These are phyloP conservation scores for Knufia fluminis DNA, from an alignment of 2,329 filamentous ascomycete species.

Conservation along the genomic window DNA sequence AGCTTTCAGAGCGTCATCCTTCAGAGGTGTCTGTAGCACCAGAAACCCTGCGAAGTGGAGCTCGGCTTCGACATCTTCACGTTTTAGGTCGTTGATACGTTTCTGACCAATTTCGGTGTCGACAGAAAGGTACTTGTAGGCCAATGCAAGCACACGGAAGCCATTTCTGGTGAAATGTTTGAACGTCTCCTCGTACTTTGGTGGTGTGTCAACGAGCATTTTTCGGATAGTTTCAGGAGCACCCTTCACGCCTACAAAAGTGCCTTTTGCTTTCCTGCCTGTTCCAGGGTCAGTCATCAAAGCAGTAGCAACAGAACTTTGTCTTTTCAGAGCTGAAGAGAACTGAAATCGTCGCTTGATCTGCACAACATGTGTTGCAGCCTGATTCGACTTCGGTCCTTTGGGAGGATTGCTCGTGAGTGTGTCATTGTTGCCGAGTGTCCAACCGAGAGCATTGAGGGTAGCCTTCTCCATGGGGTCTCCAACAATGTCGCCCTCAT, in stretches of 20 bases:
- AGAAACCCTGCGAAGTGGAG: constrained; percentile 90
- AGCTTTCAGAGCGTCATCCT: constrained; percentile 88
- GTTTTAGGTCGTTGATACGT: constrained; percentile 87
- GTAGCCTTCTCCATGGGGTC: constrained; percentile 99
- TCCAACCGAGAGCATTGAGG: constrained; percentile 80
- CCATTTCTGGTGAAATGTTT: constrained; percentile 97
- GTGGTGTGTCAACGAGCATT: constrained; percentile 74
- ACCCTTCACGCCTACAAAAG: constrained; percentile 92
- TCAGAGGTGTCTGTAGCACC: constrained; percentile 88
- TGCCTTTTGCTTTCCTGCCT: constrained; percentile 68
- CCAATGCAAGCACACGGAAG: constrained; percentile 84
- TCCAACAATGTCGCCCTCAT: constrained; percentile 93
- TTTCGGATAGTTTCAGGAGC: constrained; percentile 94
- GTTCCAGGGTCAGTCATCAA: constrained; percentile 61
- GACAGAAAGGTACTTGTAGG: constrained; percentile 79
- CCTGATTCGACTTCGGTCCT: constrained; percentile 36
- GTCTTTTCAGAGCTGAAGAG: constrained; percentile 88
- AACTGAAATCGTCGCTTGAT: constrained; percentile 97
- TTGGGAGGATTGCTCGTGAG: constrained; percentile 57
- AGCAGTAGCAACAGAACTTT: constrained; percentile 86
- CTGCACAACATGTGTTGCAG: constrained; percentile 65
- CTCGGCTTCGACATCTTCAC: constrained; percentile 79
- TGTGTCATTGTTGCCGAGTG: constrained; percentile 77
- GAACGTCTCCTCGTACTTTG: constrained; percentile 93
- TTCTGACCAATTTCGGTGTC: constrained; percentile 73